phyloP scores from a whole-genome alignment of 2,329 filamentous ascomycete genomes.

The Microdochium paspali region DNA sequence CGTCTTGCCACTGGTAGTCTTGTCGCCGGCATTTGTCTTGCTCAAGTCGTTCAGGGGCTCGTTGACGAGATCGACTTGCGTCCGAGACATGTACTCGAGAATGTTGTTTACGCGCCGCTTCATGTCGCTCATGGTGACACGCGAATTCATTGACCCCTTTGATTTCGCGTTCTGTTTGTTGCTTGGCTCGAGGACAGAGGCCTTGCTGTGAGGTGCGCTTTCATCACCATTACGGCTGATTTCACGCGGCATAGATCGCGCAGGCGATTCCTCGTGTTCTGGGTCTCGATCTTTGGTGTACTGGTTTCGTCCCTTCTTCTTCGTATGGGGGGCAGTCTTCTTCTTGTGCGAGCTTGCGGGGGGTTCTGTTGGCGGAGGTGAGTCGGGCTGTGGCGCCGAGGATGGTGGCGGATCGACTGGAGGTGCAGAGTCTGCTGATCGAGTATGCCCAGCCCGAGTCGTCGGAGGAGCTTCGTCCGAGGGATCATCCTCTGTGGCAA shows the following conservation, averaged over 20 bases:
- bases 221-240: conserved; percentile 37
- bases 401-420: conserved; percentile 33
- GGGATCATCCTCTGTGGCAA: conserved; percentile 56
- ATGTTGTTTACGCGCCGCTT: conserved; percentile 76
- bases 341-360: conserved; percentile 48
- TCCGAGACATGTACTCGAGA: conserved; percentile 81
- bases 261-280: conserved; percentile 44
- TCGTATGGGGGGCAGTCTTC: conserved; percentile 48
- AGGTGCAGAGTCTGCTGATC: conserved; percentile 19
- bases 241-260: conserved; percentile 41
- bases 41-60: conserved; percentile 38
- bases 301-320: conserved; percentile 69
- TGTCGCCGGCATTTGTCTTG: conserved; percentile 27
- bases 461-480: conserved; percentile 57
- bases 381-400: conserved; percentile 35
- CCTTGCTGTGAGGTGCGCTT: conserved; percentile 19
- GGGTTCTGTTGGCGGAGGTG: conserved; percentile 29
- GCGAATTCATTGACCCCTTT: conserved; percentile 48
- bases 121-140: conserved; percentile 81
- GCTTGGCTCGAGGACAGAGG: conserved; percentile 21
- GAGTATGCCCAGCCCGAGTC: conserved; percentile 23
- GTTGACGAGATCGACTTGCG: conserved; percentile 76
- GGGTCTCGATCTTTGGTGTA: conserved; percentile 68
- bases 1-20: conserved; percentile 18
- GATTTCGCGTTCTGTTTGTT: conserved; percentile 45